phyloP scores from a whole-genome alignment of 2,329 filamentous ascomycete genomes.

The Penicillium hesseltinei region DNA sequence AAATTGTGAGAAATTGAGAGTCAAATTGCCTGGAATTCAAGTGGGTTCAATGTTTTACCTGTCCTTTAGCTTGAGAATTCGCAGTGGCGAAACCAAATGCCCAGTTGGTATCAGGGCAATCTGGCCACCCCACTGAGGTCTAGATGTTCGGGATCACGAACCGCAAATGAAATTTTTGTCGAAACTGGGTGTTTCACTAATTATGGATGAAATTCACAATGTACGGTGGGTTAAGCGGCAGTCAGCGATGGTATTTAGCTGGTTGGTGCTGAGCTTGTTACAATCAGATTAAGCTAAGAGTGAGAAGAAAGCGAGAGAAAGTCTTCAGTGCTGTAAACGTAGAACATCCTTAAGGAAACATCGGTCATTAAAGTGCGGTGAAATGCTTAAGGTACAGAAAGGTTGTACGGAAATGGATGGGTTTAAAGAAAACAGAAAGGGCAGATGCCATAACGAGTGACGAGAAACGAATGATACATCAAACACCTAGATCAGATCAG shows the following conservation, averaged over 20 bases:
- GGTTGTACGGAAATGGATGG: slow-evolving; percentile 3
- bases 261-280: neutral
- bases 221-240: accelerated
- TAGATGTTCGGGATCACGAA: neutral
- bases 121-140: neutral
- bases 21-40: neutral
- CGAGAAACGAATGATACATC: neutral
- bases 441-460: slow-evolving; percentile 13
- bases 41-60: neutral
- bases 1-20: neutral
- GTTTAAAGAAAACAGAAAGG: neutral
- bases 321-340: accelerated
- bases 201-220: neutral
- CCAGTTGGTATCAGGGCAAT: neutral
- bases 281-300: accelerated
- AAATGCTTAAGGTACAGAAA: slow-evolving; percentile 3
- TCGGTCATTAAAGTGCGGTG: slow-evolving; percentile 13
- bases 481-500: neutral
- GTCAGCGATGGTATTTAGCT: accelerated
- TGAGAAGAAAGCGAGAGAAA: accelerated
- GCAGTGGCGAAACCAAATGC: neutral
- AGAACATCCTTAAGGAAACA: slow-evolving; percentile 1
- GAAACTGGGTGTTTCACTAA: too few species aligned
- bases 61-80: neutral
- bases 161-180: neutral